Conservation (phyloP, 2,329 filamentous ascomycete species). For the Sphaceloma murrayae region DNA sequence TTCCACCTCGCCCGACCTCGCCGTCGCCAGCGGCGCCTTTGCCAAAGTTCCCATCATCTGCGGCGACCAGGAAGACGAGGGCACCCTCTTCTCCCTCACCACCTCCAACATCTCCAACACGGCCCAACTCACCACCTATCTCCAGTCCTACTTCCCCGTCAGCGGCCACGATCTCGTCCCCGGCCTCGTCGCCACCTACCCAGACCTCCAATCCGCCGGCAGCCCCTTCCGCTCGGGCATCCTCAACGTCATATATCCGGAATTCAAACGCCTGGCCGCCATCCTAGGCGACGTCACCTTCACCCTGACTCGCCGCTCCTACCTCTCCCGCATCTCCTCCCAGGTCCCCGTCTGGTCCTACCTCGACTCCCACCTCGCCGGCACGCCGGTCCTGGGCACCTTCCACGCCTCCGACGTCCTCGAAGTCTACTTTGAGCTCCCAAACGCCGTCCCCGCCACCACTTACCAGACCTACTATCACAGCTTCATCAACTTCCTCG, state of each 20-base stretch:
- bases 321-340: conserved; percentile 43
- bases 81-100: conserved; percentile 63
- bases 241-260: conserved; percentile 63
- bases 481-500: conserved; percentile 59
- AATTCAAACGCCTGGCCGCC: conserved; percentile 67
- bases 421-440: conserved; percentile 58
- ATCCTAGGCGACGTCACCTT: conserved; percentile 68
- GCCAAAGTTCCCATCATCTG: conserved; percentile 55
- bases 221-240: conserved; percentile 62
- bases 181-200: conserved; percentile 54
- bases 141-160: conserved; percentile 52
- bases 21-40: conserved; percentile 46
- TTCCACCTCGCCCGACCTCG: conserved; percentile 52
- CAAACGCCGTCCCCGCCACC: conserved; percentile 19
- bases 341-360: conserved; percentile 64
- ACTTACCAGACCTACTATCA: conserved; percentile 61
- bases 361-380: conserved; percentile 61
- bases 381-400: conserved; percentile 62
- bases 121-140: conserved; percentile 50
- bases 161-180: conserved; percentile 42
- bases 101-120: conserved; percentile 58
- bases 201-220: conserved; percentile 46
- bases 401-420: conserved; percentile 64
- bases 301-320: conserved; percentile 58
- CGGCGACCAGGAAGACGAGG: conserved; percentile 72